phyloP scores from a whole-genome alignment of 345 rosid genomes.

The Eucalyptus marginata region DNA sequence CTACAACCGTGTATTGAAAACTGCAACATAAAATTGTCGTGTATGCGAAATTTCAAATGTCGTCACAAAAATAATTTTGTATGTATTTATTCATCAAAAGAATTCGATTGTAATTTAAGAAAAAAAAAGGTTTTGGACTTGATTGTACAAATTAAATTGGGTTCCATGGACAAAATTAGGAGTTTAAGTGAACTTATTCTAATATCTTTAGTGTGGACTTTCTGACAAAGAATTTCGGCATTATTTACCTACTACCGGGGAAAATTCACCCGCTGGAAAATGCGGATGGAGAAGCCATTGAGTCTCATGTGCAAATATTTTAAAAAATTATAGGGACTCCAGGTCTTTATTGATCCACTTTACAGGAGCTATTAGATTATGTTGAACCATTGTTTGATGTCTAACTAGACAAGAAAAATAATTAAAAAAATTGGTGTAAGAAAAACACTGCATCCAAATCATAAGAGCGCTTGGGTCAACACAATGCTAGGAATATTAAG shows the following conservation, averaged over 20 bases:
- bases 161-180: neutral
- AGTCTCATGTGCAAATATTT: neutral
- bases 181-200: neutral
- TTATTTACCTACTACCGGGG: neutral
- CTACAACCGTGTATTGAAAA: neutral
- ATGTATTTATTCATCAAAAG: neutral
- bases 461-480: neutral
- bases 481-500: neutral
- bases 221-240: neutral
- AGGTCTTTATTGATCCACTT: neutral
- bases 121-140: neutral
- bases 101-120: neutral
- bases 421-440: neutral
- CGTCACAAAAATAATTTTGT: neutral
- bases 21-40: neutral
- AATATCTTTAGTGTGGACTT: neutral
- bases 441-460: neutral
- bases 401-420: neutral
- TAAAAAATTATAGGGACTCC: neutral
- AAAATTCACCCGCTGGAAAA: neutral
- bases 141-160: neutral
- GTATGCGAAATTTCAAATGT: neutral
- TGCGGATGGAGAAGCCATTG: neutral
- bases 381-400: neutral
- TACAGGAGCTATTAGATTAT: neutral